phyloP scores from a whole-genome alignment of 768 basidiomycete species.

The Panellus pusillus region DNA sequence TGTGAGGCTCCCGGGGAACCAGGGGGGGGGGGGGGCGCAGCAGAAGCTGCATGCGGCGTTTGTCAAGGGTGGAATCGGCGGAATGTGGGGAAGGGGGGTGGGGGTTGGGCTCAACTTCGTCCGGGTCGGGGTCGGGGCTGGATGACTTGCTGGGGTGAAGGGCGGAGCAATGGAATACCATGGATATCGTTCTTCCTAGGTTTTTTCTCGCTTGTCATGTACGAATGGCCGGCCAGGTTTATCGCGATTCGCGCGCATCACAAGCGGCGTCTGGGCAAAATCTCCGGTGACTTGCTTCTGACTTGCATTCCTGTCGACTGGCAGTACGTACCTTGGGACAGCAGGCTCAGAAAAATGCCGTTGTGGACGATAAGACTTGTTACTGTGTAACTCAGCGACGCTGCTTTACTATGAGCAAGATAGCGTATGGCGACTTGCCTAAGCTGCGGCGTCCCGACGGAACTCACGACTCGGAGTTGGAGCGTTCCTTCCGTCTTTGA shows the following conservation, averaged over 20 bases:
- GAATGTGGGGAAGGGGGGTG: background rate
- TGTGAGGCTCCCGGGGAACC: too few species aligned
- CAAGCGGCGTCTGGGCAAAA: too few species aligned
- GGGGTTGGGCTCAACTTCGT: background rate
- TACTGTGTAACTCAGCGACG: too few species aligned
- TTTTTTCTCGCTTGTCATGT: background rate
- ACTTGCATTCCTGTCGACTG: too few species aligned
- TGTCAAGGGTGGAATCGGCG: conserved; percentile 15
- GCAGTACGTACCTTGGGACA: too few species aligned
- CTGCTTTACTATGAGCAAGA: too few species aligned
- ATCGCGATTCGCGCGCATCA: too few species aligned
- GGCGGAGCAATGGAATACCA: background rate
- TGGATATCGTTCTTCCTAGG: background rate
- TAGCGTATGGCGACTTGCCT: too few species aligned
- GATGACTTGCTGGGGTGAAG: conserved; percentile 16
- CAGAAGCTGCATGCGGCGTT: conserved; percentile 12
- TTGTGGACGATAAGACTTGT: too few species aligned
- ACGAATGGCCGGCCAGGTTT: background rate
- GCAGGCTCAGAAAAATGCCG: too few species aligned
- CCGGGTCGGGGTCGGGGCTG: conserved; percentile 4
- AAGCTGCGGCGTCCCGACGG: too few species aligned
- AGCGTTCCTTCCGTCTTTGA: conserved; percentile 78
- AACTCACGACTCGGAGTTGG: conserved; percentile 73
- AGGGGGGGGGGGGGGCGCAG: conserved; percentile 64
- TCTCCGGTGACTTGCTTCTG: too few species aligned